Conservation (phyloP, 352 stramenopile species). For the Achlya hypogyna region DNA sequence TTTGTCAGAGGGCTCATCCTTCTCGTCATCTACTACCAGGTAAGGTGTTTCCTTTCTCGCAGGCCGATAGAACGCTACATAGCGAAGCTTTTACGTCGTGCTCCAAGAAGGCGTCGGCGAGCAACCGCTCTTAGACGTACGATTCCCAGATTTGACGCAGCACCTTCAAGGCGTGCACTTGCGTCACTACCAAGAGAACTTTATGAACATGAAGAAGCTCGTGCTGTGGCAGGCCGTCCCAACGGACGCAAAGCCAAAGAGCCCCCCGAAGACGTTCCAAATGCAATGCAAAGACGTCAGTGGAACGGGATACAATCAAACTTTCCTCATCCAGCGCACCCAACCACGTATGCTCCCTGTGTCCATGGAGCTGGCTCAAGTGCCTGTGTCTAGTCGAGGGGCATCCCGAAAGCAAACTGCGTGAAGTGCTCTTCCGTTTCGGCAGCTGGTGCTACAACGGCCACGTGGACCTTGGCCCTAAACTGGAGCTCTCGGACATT, state of each 20-base stretch:
- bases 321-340: constrained; percentile 72
- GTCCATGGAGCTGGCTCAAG: not conserved
- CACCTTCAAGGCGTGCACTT: constrained; percentile 87
- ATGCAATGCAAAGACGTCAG: constrained; percentile 80
- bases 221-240: constrained; percentile 84
- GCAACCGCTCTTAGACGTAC: constrained; percentile 90
- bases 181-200: constrained; percentile 62
- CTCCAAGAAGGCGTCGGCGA: constrained; percentile 84
- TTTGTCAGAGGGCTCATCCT: constrained; percentile 77
- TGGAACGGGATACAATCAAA: constrained; percentile 73
- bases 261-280: constrained; percentile 64
- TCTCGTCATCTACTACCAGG: constrained; percentile 72
- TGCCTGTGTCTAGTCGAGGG: constrained; percentile 10
- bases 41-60: not conserved
- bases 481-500: constrained; percentile 85
- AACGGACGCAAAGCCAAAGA: constrained; percentile 40
- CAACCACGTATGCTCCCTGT: constrained; percentile 19
- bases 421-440: constrained; percentile 92
- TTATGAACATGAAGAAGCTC: constrained; percentile 88
- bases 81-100: constrained; percentile 87
- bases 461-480: constrained; percentile 83
- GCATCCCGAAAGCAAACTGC: constrained; percentile 37
- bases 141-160: constrained; percentile 86
- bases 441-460: constrained; percentile 94
- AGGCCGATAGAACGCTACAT: not conserved